Evolutionary conservation across 2,329 filamentous ascomycete species (phyloP).

Genomic region (Penicillium sp.): DNA sequence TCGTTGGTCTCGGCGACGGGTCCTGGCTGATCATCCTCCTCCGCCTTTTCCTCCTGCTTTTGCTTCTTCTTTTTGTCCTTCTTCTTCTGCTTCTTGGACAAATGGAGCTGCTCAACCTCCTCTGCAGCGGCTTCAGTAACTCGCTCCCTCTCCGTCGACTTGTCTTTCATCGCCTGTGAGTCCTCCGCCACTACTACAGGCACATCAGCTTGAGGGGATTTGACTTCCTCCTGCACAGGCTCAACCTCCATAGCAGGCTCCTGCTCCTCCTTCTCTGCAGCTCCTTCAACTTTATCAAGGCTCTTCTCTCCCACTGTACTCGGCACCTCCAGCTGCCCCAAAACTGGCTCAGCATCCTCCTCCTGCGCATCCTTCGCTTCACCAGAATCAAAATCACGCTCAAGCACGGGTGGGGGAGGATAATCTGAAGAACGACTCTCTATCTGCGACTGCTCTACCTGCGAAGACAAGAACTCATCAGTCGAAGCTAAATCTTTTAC

Average conservation of each 20-base stretch:
- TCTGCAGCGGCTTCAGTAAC: conserved; percentile 11
- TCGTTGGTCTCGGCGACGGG: not conserved
- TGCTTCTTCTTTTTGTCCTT: conserved; percentile 26
- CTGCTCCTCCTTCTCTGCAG: conserved; percentile 8
- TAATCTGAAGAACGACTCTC: conserved; percentile 34
- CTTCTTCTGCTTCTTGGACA: conserved; percentile 25
- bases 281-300: not conserved
- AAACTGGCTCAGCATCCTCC: not conserved
- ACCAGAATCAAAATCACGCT: conserved; percentile 24
- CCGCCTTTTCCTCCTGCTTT: conserved; percentile 9
- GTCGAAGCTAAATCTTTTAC: conserved; percentile 45
- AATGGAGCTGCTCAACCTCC: conserved; percentile 9
- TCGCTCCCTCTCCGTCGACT: conserved; percentile 2
- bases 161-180: conserved; percentile 6
- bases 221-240: conserved; percentile 7
- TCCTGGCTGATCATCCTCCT: conserved; percentile 15
- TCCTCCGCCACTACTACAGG: conserved; percentile 1
- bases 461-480: conserved; percentile 47
- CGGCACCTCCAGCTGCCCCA: not conserved
- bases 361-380: conserved; percentile 18
- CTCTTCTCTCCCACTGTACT: not conserved
- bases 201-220: not conserved
- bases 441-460: conserved; percentile 44
- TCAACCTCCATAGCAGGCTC: conserved; percentile 4
- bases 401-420: conserved; percentile 35